A percentile compares a stretch with the other conserved stretches of the same genome.
Conservation (phyloP, 805 yeast genomes). For the Sugiyamaella boreocaroliniensis region DNA sequence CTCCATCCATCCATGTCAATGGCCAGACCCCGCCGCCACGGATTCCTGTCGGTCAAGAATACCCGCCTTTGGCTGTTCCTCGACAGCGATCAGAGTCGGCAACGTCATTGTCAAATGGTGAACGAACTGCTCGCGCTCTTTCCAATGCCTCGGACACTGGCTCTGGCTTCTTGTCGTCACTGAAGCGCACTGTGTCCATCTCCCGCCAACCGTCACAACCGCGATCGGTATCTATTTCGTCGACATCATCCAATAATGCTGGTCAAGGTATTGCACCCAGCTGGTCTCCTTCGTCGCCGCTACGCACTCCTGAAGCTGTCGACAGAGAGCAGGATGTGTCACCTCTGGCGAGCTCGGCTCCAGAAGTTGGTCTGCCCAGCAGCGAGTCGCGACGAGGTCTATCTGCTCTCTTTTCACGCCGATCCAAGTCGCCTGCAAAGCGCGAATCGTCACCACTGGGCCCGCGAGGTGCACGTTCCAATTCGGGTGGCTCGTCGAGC, state of each 20-base stretch:
- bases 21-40: background rate
- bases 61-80: background rate
- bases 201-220: constrained; percentile 10
- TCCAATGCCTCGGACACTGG: background rate
- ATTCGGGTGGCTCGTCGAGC: background rate
- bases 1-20: background rate
- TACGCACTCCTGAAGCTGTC: background rate
- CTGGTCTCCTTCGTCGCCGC: background rate
- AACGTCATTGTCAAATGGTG: background rate
- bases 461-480: background rate
- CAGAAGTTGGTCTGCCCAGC: background rate
- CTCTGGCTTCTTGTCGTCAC: constrained; percentile 12
- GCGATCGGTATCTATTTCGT: constrained; percentile 14
- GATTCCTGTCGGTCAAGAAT: background rate
- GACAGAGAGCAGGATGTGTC: background rate
- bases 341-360: background rate
- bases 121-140: background rate
- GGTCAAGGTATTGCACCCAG: background rate
- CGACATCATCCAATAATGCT: constrained; percentile 6
- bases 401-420: constrained; percentile 11
- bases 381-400: constrained; percentile 1
- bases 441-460: background rate
- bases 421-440: constrained; percentile 14
- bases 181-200: constrained; percentile 17
- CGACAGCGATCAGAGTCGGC: background rate